Base-by-base conservation (phyloP, 2,329 filamentous ascomycete species). In the Colletotrichum melonis region DNA sequence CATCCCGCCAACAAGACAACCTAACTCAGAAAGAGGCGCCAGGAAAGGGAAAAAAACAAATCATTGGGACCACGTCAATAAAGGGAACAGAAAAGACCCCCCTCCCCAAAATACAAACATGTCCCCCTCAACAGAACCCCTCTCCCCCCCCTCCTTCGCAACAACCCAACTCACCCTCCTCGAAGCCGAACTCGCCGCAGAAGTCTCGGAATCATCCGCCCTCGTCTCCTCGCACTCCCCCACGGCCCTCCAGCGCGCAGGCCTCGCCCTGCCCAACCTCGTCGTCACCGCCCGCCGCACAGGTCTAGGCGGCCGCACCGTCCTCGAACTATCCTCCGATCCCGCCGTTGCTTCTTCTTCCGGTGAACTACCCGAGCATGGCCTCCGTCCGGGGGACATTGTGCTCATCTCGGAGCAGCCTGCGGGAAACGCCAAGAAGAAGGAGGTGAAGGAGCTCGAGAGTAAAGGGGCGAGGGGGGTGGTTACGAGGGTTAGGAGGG, bases 221-320 rank as follows among this genome's bases (percentile, higher is more conserved):
- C 89, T 95, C 71, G 88, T 95, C 72, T 87, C 90, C 57, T 89
- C 88, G 58, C 90, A 93, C 81, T 91, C 92, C 60, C 94, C 94
- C 5, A 85, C 88, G 0, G 87, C 90, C 1, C 90, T 97, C 14
- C 90, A 94, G 79, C 91, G 93, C 72, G 93, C 93, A 6, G 94
- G 94, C n/a, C 88, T 95, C 54, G 94, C 94, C 38, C 87, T 97
- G 77, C 90, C 91, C 19, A 96, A 95, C 82, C 90, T 98, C 9
- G 85, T 90, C 38, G 85, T 97, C 42, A 86, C 89, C 12, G 92
- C 93, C 22, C 93, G 94, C 80, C 92, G 95, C 35, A 99, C 97
- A 0, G 97, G 97, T 0, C 87, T 98, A 49, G 97, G 95, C 19
- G 97, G 97, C n/a, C 94, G 95, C 76, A 95, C 94, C 0, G 93